Percentiles rank a stretch among this genome's conserved stretches.
Evolutionary conservation across 371 early-diverging fungal species (phyloP).

Genomic region (Batrachochytrium dendrobatidis): DNA sequence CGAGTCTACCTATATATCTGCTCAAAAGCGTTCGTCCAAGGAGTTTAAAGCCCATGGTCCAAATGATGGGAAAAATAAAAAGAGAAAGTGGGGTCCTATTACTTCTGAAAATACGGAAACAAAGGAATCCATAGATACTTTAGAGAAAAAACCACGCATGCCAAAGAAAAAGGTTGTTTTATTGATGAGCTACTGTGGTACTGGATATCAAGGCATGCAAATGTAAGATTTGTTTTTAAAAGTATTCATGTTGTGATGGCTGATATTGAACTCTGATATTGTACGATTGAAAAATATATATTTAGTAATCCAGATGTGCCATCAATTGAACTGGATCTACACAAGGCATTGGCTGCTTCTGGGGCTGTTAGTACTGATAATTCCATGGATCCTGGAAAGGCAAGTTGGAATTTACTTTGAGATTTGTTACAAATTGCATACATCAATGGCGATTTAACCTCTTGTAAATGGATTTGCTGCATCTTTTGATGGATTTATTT

Average conservation of each 20-base stretch:
- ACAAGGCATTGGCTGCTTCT: constrained; percentile 29
- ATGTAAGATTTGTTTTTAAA: constrained; percentile 43
- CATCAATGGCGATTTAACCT: no score
- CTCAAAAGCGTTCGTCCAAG: background rate
- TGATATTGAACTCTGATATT: constrained; percentile 7
- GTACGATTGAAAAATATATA: background rate
- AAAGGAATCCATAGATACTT: background rate
- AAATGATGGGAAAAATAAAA: background rate
- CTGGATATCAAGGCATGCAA: constrained; percentile 96
- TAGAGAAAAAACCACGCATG: constrained; percentile 4
- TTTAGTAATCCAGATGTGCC: constrained; percentile 21
- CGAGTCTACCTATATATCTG: constrained; percentile 5
- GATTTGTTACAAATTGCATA: no score
- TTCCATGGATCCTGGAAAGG: constrained; percentile 27
- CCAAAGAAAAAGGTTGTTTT: constrained; percentile 88
- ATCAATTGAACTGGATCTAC: constrained; percentile 34
- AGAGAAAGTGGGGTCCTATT: background rate
- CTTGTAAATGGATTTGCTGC: background rate
- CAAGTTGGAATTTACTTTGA: constrained; percentile 3
- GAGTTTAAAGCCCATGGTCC: background rate
- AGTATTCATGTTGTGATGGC: background rate
- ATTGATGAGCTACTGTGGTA: constrained; percentile 86
- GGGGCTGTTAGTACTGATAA: constrained; percentile 34
- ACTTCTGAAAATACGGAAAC: constrained; percentile 1
- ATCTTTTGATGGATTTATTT: background rate